These are phyloP conservation scores for Chloromonas sp. DNA, from an alignment of 163 green algal species.

Conservation along the genomic window DNA sequence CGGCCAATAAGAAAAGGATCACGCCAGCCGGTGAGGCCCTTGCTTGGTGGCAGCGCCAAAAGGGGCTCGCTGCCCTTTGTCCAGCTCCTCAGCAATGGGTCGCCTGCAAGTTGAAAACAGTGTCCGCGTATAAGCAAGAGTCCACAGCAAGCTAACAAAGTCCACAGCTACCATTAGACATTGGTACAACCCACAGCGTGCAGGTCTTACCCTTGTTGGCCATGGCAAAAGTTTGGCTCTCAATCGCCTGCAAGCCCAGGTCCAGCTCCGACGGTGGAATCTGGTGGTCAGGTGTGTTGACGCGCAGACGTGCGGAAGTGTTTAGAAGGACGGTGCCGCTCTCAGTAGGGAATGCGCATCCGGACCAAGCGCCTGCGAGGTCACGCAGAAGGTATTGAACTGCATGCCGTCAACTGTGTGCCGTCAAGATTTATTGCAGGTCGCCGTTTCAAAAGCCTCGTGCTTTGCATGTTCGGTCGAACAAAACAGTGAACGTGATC, in stretches of 20 bases:
- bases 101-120: neutral
- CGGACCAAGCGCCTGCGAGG: constrained; percentile 7
- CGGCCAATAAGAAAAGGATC: neutral
- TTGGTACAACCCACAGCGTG: neutral
- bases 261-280: constrained; percentile 2
- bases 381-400: neutral
- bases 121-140: neutral
- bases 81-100: neutral
- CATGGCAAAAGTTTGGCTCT: constrained; percentile 1
- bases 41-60: neutral
- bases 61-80: neutral
- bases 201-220: neutral
- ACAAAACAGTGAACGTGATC: too few species aligned
- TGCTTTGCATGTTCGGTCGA: neutral
- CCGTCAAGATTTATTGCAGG: neutral
- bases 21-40: neutral
- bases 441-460: neutral
- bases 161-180: neutral
- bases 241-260: constrained; percentile 3
- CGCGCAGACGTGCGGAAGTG: constrained; percentile 2
- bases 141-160: neutral
- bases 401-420: neutral
- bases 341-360: constrained; percentile 7
- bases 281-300: neutral
- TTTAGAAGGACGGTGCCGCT: constrained; percentile 5